A percentile compares a stretch with the other conserved stretches of the same genome.
phyloP scores from a whole-genome alignment of 1,284 basidiomycete species.

The Cystobasidium sp. region DNA sequence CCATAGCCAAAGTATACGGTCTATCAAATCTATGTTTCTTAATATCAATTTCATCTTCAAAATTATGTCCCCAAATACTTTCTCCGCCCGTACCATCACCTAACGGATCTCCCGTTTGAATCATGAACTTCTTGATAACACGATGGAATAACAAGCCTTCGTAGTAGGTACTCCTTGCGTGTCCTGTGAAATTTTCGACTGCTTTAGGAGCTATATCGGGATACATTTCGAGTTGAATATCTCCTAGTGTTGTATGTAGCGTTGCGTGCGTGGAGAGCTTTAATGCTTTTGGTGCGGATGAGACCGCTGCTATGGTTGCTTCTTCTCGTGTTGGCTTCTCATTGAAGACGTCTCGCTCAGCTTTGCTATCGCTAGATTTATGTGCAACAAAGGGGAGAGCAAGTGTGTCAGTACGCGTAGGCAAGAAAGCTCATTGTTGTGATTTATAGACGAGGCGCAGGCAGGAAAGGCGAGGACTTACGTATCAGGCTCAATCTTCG shows the following conservation, averaged over 20 bases:
- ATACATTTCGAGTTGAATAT: conserved; percentile 77
- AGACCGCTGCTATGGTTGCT: conserved; percentile 80
- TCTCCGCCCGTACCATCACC: conserved; percentile 97
- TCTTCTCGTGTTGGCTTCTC: conserved; percentile 96
- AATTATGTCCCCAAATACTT: conserved; percentile 90
- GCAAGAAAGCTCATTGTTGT: conserved; percentile 15
- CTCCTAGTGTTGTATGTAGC: conserved; percentile 93
- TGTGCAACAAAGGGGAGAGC: conserved; percentile 1
- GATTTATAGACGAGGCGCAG: not conserved
- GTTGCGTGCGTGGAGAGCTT: conserved; percentile 73
- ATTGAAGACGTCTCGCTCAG: conserved; percentile 94
- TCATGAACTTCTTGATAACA: conserved; percentile 90
- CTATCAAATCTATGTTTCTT: conserved; percentile 87
- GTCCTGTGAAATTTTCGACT: conserved; percentile 96
- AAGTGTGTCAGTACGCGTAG: not conserved
- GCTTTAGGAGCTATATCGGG: conserved; percentile 89
- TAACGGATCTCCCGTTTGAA: conserved; percentile 72
- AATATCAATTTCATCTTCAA: conserved; percentile 88
- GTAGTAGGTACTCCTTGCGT: conserved; percentile 88
- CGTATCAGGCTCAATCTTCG: conserved; percentile 85
- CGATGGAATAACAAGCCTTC: conserved; percentile 96
- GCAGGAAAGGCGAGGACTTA: conserved; percentile 54
- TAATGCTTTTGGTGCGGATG: conserved; percentile 63
- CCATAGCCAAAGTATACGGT: conserved; percentile 98
- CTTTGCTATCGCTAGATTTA: conserved; percentile 72